A percentile compares a stretch with the other conserved stretches of the same genome.
Conservation (phyloP, 2,329 filamentous ascomycete species). For the Neonectria coccinea region DNA sequence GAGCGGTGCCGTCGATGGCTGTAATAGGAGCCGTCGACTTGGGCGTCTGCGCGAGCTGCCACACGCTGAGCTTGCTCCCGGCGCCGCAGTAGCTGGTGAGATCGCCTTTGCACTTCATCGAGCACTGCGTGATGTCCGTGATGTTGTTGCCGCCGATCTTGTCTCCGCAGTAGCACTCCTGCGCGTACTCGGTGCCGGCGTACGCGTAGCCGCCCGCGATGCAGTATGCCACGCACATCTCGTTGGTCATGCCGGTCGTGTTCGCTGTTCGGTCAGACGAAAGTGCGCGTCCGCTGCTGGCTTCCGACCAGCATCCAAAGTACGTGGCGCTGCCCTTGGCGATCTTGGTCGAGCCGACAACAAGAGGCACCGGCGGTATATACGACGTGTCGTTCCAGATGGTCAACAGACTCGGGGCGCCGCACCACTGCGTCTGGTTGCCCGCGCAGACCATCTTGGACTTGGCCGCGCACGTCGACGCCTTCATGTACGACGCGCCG, state of each 20-base stretch:
- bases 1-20: conserved; percentile 30
- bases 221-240: not conserved
- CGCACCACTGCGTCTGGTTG: conserved; percentile 40
- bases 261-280: conserved; percentile 30
- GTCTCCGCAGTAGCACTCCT: conserved; percentile 43
- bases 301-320: conserved; percentile 36
- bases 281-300: conserved; percentile 32
- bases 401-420: conserved; percentile 35
- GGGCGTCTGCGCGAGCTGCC: conserved; percentile 34
- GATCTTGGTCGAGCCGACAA: conserved; percentile 37
- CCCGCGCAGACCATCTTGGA: conserved; percentile 38
- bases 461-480: conserved; percentile 28
- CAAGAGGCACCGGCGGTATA: conserved; percentile 27
- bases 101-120: conserved; percentile 44
- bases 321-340: conserved; percentile 34
- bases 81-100: conserved; percentile 41
- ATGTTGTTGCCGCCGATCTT: conserved; percentile 30
- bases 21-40: conserved; percentile 30
- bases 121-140: conserved; percentile 39
- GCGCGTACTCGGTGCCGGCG: not conserved
- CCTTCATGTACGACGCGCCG: conserved; percentile 35
- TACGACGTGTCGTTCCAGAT: conserved; percentile 42
- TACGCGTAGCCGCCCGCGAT: not conserved
- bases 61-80: conserved; percentile 39
- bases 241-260: conserved; percentile 5